Evolutionary conservation across 345 rosid genomes (phyloP), one percentile per base, ranked within the genome.

Genomic region (Salix udensis): DNA sequence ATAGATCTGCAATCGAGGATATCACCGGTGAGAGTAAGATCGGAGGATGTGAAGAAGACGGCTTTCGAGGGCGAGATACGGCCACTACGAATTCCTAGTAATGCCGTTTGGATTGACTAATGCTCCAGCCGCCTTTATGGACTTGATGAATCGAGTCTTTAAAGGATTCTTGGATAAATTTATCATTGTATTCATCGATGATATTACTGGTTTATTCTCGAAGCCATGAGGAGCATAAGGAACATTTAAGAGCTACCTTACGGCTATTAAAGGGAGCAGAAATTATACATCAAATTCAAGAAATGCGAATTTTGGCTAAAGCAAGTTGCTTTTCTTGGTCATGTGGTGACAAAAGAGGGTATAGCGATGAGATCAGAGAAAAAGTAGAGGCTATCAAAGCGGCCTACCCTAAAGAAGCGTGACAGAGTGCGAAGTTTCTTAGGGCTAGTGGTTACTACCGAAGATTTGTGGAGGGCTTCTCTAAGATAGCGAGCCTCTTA

Each of bases 101-200:
- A 66, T 28, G 69, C 6, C 2, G 21, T 39, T 44, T 44, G 48
- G 48, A 44, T 44, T 44, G 48, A 44, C 48, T 10, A 44, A 44
- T 44, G 3, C 48, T 44, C 48, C 48, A 44, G 16, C 48, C 48
- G 48, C 4, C 48, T 68, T 68, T n/a, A 68, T 68, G 72, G 50
- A 19, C 42, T 68, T 68, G 30, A 68, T 68, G 72, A 68, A 66
- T 31, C 16, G 40, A 12, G 69, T 66, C 21, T 66, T 66, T 19
- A 28, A 31, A 11, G 14, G 21, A 31, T 31, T 31, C 34, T 31
- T 31, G 34, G 34, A 31, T 3, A 31, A 31, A 31, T 31, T 31
- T 31, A 23, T 68, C 3, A 68, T 68, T 40, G 28, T 37, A 19
- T 39, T 68, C 72, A 68, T 68, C 72, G 53, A 68, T 31, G 72